Percentiles rank a stretch among this genome's conserved stretches.
phyloP scores from a whole-genome alignment of 2,329 filamentous ascomycete genomes.

The Hymenoscyphus occultus region DNA sequence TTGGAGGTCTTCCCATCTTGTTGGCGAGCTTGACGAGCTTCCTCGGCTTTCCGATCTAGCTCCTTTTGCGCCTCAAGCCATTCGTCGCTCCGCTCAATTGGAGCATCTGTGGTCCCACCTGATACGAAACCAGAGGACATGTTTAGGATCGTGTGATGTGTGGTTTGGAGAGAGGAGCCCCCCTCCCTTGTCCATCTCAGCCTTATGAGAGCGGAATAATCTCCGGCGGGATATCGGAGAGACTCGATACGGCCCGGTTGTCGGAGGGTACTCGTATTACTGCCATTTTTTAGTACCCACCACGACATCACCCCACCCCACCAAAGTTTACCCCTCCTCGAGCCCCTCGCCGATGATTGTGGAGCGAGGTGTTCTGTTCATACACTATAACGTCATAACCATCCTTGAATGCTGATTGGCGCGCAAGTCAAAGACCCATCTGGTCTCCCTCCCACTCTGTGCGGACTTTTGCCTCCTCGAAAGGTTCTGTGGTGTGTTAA shows the following conservation, averaged over 20 bases:
- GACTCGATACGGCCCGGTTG: background rate
- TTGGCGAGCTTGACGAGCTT: constrained; percentile 41
- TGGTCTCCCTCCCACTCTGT: constrained; percentile 4
- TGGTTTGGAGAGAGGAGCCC: background rate
- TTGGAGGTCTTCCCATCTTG: constrained; percentile 42
- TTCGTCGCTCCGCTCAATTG: constrained; percentile 39
- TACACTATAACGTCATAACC: background rate
- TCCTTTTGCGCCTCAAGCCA: constrained; percentile 38
- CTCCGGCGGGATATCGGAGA: background rate
- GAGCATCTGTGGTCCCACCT: constrained; percentile 46
- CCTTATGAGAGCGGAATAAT: no score
- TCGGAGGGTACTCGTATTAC: background rate
- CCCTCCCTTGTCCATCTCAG: background rate
- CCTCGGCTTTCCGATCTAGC: constrained; percentile 40
- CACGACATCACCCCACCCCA: background rate
- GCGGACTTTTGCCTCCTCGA: constrained; percentile 8
- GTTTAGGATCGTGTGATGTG: constrained; percentile 2
- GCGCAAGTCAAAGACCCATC: background rate
- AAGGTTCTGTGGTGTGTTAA: background rate
- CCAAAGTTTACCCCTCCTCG: background rate
- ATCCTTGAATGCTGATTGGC: constrained; percentile 5
- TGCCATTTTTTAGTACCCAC: background rate
- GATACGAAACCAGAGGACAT: constrained; percentile 52
- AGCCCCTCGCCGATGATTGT: background rate
- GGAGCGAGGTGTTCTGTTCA: background rate